phyloP scores from a whole-genome alignment of 129 eudicot species.

The Centrapalus pauciflorus region DNA sequence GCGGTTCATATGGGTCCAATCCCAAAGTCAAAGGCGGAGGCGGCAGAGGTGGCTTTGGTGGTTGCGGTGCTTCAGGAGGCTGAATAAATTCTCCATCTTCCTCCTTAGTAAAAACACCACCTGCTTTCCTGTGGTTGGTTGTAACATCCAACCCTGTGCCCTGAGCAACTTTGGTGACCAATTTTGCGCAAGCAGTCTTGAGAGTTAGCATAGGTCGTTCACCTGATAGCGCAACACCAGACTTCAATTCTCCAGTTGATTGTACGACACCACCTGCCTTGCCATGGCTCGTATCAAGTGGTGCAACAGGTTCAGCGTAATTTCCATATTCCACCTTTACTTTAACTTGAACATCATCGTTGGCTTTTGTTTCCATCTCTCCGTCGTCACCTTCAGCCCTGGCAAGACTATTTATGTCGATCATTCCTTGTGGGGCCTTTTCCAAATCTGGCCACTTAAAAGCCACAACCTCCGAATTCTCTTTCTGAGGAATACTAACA shows the following conservation, averaged over 20 bases:
- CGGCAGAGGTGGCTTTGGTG: constrained; percentile 2
- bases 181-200: constrained; percentile 15
- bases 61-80: constrained; percentile 10
- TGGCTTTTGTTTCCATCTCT: constrained; percentile 13
- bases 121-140: constrained; percentile 11
- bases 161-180: constrained; percentile 25
- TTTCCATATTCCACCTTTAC: constrained; percentile 18
- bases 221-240: neutral
- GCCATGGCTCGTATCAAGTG: neutral
- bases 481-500: constrained; percentile 18
- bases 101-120: neutral
- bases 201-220: constrained; percentile 11
- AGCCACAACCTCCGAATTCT: neutral
- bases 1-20: constrained; percentile 32
- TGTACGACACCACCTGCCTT: neutral
- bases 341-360: neutral
- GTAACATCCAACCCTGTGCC: constrained; percentile 21
- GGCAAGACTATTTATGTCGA: constrained; percentile 29
- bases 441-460: constrained; percentile 29
- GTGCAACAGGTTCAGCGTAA: neutral
- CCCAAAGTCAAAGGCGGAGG: constrained; percentile 23
- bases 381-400: constrained; percentile 34
- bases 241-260: neutral
- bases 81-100: constrained; percentile 12
- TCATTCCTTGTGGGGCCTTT: constrained; percentile 18